A percentile compares a stretch with the other conserved stretches of the same genome.
phyloP scores from a whole-genome alignment of 2,329 filamentous ascomycete species.

The Parascedosporium putredinis region DNA sequence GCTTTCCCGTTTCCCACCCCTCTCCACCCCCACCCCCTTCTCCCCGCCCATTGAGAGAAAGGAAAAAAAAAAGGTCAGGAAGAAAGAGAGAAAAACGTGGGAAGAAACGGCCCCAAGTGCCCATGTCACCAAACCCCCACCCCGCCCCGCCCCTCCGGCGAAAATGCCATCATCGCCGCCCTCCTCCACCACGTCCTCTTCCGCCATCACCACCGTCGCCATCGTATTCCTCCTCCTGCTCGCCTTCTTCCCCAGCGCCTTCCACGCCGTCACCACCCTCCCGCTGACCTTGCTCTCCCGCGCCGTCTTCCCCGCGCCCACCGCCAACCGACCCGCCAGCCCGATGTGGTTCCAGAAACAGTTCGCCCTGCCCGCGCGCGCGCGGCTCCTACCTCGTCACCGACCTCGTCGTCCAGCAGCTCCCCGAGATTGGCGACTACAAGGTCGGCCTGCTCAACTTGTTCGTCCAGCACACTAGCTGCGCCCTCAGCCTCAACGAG shows the following conservation, averaged over 20 bases:
- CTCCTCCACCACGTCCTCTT: conserved; percentile 21
- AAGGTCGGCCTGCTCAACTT: conserved; percentile 79
- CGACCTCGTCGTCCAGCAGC: conserved; percentile 54
- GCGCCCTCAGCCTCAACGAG: conserved; percentile 85
- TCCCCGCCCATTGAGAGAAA: too few species aligned
- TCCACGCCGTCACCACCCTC: conserved; percentile 40
- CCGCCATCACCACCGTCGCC: conserved; percentile 30
- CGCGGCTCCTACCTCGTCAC: conserved; percentile 89
- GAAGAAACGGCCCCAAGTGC: too few species aligned
- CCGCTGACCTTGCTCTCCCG: conserved; percentile 32
- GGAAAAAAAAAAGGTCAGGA: too few species aligned
- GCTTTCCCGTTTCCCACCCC: too few species aligned
- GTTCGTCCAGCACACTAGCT: conserved; percentile 92
- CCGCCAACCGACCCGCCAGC: conserved; percentile 7
- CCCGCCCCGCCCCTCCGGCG: background rate
- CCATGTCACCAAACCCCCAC: background rate
- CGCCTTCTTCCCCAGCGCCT: conserved; percentile 40
- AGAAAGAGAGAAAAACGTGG: too few species aligned
- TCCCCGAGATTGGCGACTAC: conserved; percentile 76
- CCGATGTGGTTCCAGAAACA: conserved; percentile 76
- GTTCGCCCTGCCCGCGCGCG: conserved; percentile 65
- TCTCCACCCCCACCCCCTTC: too few species aligned
- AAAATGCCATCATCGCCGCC: conserved; percentile 1
- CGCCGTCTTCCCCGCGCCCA: conserved; percentile 11
- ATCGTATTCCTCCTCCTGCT: conserved; percentile 38